Conservation (phyloP, 2,329 filamentous ascomycete species). For the Paecilomyces fulvus region DNA sequence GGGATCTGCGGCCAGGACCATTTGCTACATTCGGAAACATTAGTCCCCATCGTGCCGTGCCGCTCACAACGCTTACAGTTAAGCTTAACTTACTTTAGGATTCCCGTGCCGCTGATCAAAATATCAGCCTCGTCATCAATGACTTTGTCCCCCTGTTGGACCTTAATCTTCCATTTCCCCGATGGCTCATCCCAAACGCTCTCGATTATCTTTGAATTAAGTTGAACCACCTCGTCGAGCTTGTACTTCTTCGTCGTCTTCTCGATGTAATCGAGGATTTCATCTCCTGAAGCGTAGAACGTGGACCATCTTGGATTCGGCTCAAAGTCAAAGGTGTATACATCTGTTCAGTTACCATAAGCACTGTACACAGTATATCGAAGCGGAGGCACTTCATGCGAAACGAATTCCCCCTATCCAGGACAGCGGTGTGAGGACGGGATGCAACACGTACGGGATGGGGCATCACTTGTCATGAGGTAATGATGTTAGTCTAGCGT, state of each 20-base stretch:
- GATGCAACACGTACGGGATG: conserved; percentile 15
- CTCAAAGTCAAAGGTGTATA: conserved; percentile 35
- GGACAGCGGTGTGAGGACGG: not conserved
- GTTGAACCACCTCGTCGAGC: conserved; percentile 30
- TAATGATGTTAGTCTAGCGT: not conserved
- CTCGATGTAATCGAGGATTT: conserved; percentile 37
- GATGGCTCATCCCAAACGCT: conserved; percentile 31
- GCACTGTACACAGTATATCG: not conserved
- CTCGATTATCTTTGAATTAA: conserved; percentile 28
- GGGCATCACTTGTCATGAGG: conserved; percentile 19
- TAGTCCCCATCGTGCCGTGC: not conserved
- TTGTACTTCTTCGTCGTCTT: conserved; percentile 29
- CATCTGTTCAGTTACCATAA: not conserved
- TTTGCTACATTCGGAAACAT: conserved; percentile 3
- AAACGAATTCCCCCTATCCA: not conserved
- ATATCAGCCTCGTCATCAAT: conserved; percentile 25
- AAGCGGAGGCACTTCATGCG: not conserved
- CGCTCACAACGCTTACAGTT: not conserved
- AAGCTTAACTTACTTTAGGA: conserved; percentile 8
- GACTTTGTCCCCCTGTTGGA: conserved; percentile 18
- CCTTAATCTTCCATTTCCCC: conserved; percentile 26
- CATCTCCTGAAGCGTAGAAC: conserved; percentile 31
- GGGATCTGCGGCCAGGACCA: conserved; percentile 18
- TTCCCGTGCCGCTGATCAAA: conserved; percentile 25
- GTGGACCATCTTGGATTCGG: conserved; percentile 37